These are phyloP conservation scores for Mycena albidolilacea DNA, from an alignment of 768 basidiomycete genomes.

Conservation along the genomic window DNA sequence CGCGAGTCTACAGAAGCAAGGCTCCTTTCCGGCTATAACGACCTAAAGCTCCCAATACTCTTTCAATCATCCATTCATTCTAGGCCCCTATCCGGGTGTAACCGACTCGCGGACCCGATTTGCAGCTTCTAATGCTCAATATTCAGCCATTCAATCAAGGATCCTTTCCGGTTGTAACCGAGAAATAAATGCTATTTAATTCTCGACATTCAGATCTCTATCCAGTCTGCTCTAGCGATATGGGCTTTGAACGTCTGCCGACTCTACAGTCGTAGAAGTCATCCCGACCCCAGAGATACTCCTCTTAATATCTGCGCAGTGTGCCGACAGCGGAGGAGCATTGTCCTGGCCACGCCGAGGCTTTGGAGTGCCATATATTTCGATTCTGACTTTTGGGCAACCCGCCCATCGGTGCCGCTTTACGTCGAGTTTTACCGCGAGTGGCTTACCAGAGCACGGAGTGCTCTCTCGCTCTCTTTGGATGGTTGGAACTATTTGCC, in stretches of 20 bases:
- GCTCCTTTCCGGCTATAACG: constrained; percentile 6
- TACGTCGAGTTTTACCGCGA: not conserved
- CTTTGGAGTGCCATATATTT: not conserved
- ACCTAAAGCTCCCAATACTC: not conserved
- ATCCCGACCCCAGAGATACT: too few species aligned
- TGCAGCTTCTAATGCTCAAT: constrained; percentile 5
- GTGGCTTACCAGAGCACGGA: constrained; percentile 1
- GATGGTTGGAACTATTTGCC: not conserved
- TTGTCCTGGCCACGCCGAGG: not conserved
- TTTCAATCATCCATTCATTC: too few species aligned
- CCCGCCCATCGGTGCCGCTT: too few species aligned
- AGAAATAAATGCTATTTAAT: not conserved
- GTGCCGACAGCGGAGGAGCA: not conserved
- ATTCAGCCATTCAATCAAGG: not conserved
- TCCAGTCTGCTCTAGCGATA: not conserved
- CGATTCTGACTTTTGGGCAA: not conserved
- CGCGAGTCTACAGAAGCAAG: constrained; percentile 36
- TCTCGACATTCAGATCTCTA: constrained; percentile 7
- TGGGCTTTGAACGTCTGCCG: not conserved
- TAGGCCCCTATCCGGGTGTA: too few species aligned
- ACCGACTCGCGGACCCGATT: not conserved
- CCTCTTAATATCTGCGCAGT: constrained; percentile 1
- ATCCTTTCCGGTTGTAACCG: constrained; percentile 1
- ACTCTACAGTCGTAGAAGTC: not conserved
- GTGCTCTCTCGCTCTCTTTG: not conserved